Conservation (phyloP, 352 stramenopile genomes). For the Ophiocytium majus region DNA sequence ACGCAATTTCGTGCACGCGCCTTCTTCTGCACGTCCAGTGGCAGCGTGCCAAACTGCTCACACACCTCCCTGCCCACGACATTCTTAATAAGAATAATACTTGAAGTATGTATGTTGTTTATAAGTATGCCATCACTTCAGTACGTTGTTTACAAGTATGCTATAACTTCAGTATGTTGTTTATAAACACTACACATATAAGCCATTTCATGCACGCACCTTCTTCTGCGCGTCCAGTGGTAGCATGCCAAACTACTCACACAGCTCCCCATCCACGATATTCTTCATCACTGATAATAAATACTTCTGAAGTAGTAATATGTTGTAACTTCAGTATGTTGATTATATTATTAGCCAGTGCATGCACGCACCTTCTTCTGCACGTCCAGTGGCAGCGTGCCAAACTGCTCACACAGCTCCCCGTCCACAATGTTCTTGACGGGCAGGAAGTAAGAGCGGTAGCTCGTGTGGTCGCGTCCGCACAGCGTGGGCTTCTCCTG, state of each 20-base stretch:
- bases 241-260: conserved; percentile 89
- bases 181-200: no score
- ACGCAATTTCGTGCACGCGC: no score
- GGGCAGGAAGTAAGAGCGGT: conserved; percentile 95
- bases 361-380: conserved; percentile 84
- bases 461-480: conserved; percentile 92
- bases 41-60: conserved; percentile 87
- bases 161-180: no score
- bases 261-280: conserved; percentile 96
- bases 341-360: no score
- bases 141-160: no score
- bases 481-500: conserved; percentile 74
- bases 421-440: conserved; percentile 96
- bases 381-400: conserved; percentile 80
- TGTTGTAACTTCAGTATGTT: no score
- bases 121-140: no score
- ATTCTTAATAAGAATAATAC: conserved; percentile 94
- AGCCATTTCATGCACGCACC: no score
- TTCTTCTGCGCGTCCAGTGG: conserved; percentile 86
- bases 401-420: conserved; percentile 95
- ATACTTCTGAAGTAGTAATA: no score
- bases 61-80: conserved; percentile 97
- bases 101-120: no score
- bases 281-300: conserved; percentile 97
- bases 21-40: conserved; percentile 85